These are phyloP conservation scores for Trapa bicornis DNA, from an alignment of 345 rosid genomes.

Conservation along the genomic window DNA sequence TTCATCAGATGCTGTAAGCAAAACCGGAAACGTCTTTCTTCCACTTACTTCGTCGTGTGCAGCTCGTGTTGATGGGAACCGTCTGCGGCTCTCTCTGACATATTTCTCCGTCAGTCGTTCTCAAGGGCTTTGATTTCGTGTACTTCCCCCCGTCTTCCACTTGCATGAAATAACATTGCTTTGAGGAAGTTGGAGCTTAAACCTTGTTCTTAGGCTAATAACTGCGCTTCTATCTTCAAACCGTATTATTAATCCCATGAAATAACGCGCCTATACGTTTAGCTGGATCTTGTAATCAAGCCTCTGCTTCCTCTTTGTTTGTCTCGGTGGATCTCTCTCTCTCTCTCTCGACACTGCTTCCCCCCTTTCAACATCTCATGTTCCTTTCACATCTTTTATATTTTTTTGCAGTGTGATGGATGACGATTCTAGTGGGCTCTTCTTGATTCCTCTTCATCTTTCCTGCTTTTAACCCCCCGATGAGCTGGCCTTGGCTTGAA, in stretches of 20 bases:
- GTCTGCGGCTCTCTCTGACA: background rate
- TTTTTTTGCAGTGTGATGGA: conserved; percentile 35
- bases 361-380: conserved; percentile 17
- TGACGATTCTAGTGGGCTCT: conserved; percentile 24
- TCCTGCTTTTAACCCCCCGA: background rate
- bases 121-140: conserved; percentile 1
- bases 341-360: conserved; percentile 2
- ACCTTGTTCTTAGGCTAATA: background rate
- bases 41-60: background rate
- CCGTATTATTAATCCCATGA: conserved; percentile 19
- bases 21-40: background rate
- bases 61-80: background rate
- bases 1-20: background rate
- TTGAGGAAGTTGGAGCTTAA: background rate
- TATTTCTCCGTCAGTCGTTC: background rate
- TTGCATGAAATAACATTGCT: conserved; percentile 3
- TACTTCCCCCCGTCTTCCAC: background rate
- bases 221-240: conserved; percentile 18
- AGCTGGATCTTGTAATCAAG: conserved; percentile 1
- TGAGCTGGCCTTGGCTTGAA: background rate
- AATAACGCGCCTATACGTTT: conserved; percentile 10
- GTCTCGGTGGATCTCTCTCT: conserved; percentile 7
- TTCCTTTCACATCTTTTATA: conserved; percentile 3
- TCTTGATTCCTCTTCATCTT: background rate
- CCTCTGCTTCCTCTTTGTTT: background rate